These are phyloP conservation scores for Clitoria ternatea DNA, from an alignment of 306 rosid species.

Conservation along the genomic window DNA sequence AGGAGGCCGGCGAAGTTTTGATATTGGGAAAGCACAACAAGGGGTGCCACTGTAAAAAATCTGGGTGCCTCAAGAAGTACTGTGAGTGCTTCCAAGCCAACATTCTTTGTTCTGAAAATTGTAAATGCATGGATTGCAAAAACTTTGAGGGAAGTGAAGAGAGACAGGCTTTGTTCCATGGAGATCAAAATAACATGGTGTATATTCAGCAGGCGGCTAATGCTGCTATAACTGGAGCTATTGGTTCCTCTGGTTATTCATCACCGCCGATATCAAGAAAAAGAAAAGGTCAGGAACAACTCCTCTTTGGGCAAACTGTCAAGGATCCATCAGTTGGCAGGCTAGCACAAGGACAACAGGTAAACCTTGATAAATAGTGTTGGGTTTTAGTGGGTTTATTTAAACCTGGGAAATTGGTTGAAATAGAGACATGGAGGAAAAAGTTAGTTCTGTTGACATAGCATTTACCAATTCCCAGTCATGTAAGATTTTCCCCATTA, in stretches of 20 bases:
- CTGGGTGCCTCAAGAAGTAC: constrained; percentile 98
- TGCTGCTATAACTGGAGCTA: constrained; percentile 99
- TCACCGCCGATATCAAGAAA: constrained; percentile 78
- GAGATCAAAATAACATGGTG: constrained; percentile 80
- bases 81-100: constrained; percentile 99
- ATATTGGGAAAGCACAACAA: constrained; percentile 93
- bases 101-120: constrained; percentile 98
- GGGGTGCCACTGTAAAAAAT: constrained; percentile 98
- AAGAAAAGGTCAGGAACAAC: constrained; percentile 80
- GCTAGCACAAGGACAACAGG: constrained; percentile 85
- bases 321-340: constrained; percentile 68
- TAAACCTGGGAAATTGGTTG: constrained; percentile 15
- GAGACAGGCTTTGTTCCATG: constrained; percentile 93
- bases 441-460: neutral
- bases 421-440: neutral
- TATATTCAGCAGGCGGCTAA: constrained; percentile 96
- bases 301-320: constrained; percentile 50
- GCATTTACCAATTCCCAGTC: neutral
- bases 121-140: constrained; percentile 99
- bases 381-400: neutral
- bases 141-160: constrained; percentile 99
- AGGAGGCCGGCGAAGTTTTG: constrained; percentile 87
- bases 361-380: constrained; percentile 25
- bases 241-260: constrained; percentile 95
- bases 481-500: neutral